These are phyloP conservation scores for Ganoderma resinaceum DNA, from an alignment of 1,284 basidiomycete species.

Conservation along the genomic window DNA sequence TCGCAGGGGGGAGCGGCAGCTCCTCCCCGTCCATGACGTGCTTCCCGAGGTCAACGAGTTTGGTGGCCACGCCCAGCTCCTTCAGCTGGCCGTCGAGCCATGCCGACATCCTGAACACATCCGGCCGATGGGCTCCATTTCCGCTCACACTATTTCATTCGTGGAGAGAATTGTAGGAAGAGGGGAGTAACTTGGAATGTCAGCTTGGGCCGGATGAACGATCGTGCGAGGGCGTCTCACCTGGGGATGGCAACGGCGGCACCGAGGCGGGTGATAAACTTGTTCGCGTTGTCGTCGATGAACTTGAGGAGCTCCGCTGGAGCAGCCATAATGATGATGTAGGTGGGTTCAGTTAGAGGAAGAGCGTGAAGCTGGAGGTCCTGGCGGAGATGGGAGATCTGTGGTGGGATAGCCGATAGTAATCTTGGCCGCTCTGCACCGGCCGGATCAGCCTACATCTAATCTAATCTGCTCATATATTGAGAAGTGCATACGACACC, in stretches of 20 bases:
- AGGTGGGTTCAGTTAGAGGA: neutral
- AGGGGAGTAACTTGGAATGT: neutral
- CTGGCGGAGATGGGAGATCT: neutral
- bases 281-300: constrained; percentile 75
- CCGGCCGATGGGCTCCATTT: constrained; percentile 69
- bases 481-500: too few species aligned
- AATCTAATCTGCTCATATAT: constrained; percentile 1
- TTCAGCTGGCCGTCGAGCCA: constrained; percentile 82
- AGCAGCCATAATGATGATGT: constrained; percentile 42
- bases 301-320: constrained; percentile 61
- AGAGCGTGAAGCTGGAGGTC: neutral
- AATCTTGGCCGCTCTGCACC: neutral
- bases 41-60: constrained; percentile 79
- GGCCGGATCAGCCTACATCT: neutral
- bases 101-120: constrained; percentile 85
- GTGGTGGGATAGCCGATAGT: neutral
- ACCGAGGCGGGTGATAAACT: constrained; percentile 80
- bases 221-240: constrained; percentile 47
- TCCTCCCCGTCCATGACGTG: constrained; percentile 85
- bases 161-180: neutral
- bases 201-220: neutral
- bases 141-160: constrained; percentile 62
- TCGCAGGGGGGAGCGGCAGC: constrained; percentile 85
- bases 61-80: constrained; percentile 78
- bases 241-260: constrained; percentile 92